A percentile compares a stretch with the other conserved stretches of the same genome.
Conservation (phyloP, 192 early-diverging fungal genomes). For the Pecoramyces ruminantium region DNA sequence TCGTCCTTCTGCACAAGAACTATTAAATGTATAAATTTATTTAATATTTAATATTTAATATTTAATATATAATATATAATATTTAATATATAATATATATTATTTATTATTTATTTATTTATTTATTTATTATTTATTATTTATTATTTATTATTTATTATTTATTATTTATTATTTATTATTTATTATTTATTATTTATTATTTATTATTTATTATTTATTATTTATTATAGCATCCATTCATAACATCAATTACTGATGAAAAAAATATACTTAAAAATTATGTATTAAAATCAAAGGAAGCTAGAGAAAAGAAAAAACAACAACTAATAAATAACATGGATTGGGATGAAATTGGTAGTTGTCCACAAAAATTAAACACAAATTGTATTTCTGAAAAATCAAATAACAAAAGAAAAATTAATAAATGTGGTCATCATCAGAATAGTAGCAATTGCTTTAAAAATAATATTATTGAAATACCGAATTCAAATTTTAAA, state of each 20-base stretch:
- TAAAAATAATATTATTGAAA: not conserved
- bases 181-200: too few relatives aligned
- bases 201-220: too few relatives aligned
- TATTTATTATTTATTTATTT: slow-evolving; percentile 3
- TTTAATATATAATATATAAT: not conserved
- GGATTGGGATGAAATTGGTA: not conserved
- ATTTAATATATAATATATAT: not conserved
- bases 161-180: too few relatives aligned
- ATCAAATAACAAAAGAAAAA: not conserved
- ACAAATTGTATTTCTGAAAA: not conserved
- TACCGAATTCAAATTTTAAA: too few relatives aligned
- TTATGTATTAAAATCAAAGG: not conserved
- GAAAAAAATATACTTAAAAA: not conserved
- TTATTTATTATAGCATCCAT: not conserved
- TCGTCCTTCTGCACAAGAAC: slow-evolving; percentile 18
- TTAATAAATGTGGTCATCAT: not conserved
- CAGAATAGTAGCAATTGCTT: not conserved
- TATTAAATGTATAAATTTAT: slow-evolving; percentile 16
- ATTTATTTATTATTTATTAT: slow-evolving; percentile 13
- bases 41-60: too few relatives aligned
- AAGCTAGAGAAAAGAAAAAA: not conserved
- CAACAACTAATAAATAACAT: not conserved
- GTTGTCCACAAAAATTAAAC: not conserved
- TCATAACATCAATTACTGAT: not conserved
- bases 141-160: too few relatives aligned